Percentiles rank a stretch among this genome's conserved stretches.
These are phyloP conservation scores for Ustilago bromivora DNA, from an alignment of 1,284 basidiomycete genomes.

Conservation along the genomic window DNA sequence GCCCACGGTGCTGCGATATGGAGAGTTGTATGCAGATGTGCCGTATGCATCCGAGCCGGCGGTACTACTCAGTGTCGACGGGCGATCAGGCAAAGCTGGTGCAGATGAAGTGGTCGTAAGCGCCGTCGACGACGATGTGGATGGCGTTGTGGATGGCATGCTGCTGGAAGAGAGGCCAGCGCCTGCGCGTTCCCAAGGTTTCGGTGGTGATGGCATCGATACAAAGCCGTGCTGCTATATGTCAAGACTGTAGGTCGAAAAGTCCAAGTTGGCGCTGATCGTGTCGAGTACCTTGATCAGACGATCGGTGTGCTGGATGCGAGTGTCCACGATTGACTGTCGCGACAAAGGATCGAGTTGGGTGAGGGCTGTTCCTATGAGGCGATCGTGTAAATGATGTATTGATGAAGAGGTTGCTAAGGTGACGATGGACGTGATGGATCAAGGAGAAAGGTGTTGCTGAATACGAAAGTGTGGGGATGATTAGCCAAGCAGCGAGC, in stretches of 20 bases:
- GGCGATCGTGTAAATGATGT: not conserved
- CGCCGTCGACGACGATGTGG: constrained; percentile 32
- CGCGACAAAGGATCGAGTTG: not conserved
- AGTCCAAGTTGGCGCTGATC: not conserved
- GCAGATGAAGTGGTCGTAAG: constrained; percentile 38
- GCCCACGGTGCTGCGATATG: constrained; percentile 52
- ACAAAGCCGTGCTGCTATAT: not conserved
- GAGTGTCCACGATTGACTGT: not conserved
- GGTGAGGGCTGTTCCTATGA: not conserved
- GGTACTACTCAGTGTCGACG: constrained; percentile 48
- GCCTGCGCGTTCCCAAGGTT: constrained; percentile 66
- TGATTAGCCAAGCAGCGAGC: not conserved
- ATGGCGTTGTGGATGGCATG: constrained; percentile 25
- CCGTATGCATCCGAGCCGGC: constrained; percentile 40
- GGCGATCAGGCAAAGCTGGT: constrained; percentile 65
- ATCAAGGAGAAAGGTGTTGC: not conserved
- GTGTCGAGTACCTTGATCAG: not conserved
- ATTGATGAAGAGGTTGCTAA: not conserved
- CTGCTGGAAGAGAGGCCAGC: constrained; percentile 28
- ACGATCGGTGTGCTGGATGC: not conserved
- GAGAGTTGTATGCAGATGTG: constrained; percentile 38
- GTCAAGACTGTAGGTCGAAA: too few relatives aligned
- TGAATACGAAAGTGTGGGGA: constrained; percentile 4
- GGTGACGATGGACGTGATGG: not conserved
- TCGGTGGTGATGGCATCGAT: constrained; percentile 65